Evolutionary conservation across 2,329 filamentous ascomycete species (phyloP).

Genomic region (Penicillium hesseltinei): DNA sequence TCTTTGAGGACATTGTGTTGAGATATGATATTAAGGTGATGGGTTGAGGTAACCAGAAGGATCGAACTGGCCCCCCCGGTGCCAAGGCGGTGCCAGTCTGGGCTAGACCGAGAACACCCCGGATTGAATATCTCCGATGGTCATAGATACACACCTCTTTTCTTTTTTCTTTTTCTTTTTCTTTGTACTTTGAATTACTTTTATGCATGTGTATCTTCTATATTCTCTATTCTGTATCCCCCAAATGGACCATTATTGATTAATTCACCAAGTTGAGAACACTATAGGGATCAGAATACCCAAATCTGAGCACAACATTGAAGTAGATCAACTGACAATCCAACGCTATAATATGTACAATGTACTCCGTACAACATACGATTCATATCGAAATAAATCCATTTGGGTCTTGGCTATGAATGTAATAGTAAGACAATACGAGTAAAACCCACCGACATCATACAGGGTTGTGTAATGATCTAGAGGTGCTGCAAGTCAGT

Average conservation of each 20-base stretch:
- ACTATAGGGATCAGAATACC: neutral
- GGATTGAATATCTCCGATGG: conserved; percentile 11
- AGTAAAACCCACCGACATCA: neutral
- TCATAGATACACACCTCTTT: neutral
- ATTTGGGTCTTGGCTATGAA: neutral
- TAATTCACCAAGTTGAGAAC: neutral
- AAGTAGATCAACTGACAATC: neutral
- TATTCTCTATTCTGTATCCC: neutral
- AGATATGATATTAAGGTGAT: conserved; percentile 12
- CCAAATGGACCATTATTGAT: neutral
- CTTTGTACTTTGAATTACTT: neutral
- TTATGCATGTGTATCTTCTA: neutral
- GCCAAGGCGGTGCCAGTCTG: conserved; percentile 10
- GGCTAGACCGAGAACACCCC: conserved; percentile 9
- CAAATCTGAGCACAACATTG: neutral
- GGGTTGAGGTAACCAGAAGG: conserved; percentile 11
- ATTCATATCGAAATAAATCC: neutral
- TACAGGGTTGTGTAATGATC: conserved; percentile 12
- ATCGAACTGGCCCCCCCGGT: conserved; percentile 1
- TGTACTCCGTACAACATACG: neutral
- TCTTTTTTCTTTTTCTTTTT: neutral
- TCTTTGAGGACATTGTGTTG: conserved; percentile 62
- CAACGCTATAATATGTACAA: neutral
- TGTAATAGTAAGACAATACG: neutral
- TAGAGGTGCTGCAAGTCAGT: conserved; percentile 12